phyloP scores from a whole-genome alignment of 441 rosid species.

The Geranium incanum region DNA sequence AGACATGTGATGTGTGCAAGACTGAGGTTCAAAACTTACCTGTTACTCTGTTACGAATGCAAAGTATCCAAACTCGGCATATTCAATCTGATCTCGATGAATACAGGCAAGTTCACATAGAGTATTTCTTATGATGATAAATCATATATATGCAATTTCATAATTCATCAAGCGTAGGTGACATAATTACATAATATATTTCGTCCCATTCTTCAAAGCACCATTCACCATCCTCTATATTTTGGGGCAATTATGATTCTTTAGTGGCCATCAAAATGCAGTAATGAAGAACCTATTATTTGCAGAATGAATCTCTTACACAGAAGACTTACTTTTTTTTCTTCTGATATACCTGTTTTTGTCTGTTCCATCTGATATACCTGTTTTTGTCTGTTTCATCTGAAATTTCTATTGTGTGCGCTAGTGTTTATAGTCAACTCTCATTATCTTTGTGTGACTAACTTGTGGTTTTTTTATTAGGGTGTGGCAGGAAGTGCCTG shows the following conservation, averaged over 20 bases:
- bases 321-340: no score
- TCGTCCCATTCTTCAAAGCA: no score
- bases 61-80: slow-evolving; percentile 27
- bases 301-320: no score
- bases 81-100: slow-evolving; percentile 25
- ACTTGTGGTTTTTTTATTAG: slow-evolving; percentile 20
- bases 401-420: background rate
- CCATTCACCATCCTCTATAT: no score
- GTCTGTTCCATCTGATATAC: background rate
- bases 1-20: slow-evolving; percentile 42
- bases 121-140: background rate
- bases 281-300: no score
- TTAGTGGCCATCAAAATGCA: no score
- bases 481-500: slow-evolving; percentile 40
- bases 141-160: no score
- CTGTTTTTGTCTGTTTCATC: background rate
- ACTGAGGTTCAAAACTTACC: slow-evolving; percentile 42
- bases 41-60: slow-evolving; percentile 33
- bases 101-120: slow-evolving; percentile 37
- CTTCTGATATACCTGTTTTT: no score
- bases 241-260: no score
- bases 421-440: background rate
- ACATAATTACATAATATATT: no score
- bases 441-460: background rate
- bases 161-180: no score